A percentile compares a stretch with the other conserved stretches of the same genome.
These are phyloP conservation scores for Adansonia digitata DNA, from an alignment of 345 rosid genomes.

Conservation along the genomic window DNA sequence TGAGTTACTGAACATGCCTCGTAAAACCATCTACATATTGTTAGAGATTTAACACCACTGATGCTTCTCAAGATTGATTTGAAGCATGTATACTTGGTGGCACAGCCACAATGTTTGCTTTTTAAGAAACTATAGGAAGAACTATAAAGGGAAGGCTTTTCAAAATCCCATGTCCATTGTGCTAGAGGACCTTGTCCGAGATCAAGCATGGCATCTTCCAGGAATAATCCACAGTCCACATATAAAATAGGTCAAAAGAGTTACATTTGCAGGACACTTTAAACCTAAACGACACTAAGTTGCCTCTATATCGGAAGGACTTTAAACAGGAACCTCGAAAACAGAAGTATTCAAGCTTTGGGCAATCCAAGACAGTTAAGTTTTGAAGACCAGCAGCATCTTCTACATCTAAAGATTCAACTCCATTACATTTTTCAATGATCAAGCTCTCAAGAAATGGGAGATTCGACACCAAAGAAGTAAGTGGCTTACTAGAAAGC, in stretches of 20 bases:
- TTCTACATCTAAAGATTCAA: background rate
- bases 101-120: background rate
- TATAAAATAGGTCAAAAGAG: background rate
- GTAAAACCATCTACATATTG: background rate
- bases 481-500: background rate
- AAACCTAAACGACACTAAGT: background rate
- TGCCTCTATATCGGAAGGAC: background rate
- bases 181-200: background rate
- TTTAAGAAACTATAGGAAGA: no score
- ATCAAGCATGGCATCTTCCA: background rate
- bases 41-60: background rate
- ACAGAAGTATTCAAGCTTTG: background rate
- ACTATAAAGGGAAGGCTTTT: background rate
- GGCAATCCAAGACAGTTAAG: background rate
- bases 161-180: no score
- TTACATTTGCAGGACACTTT: background rate
- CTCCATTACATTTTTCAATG: background rate
- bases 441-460: constrained; percentile 3
- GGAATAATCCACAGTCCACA: background rate
- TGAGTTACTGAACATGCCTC: background rate
- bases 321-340: background rate
- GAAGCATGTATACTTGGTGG: background rate
- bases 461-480: background rate
- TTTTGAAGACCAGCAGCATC: background rate
- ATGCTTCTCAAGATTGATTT: background rate